phyloP scores from a whole-genome alignment of 192 early-diverging fungal genomes.

The Rhizophagus clarus region DNA sequence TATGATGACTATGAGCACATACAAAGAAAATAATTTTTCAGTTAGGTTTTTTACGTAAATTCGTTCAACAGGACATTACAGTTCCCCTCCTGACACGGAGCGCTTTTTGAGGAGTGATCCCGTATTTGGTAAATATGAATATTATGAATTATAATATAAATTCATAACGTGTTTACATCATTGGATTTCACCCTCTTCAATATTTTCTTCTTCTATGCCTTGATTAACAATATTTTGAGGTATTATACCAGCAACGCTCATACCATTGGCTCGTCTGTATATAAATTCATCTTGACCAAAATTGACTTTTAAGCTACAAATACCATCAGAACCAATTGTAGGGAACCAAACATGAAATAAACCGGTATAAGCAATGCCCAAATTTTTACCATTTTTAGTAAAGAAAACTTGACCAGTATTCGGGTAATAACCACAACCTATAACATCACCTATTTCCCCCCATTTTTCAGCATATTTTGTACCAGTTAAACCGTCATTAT shows the following conservation, averaged over 20 bases:
- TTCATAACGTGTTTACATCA: no score
- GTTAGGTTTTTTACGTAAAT: no score
- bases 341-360: conserved; percentile 45
- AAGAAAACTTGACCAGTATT: conserved; percentile 54
- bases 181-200: no score
- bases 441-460: conserved; percentile 47
- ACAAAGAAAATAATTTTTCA: no score
- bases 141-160: no score
- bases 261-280: conserved; percentile 5
- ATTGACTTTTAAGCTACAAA: conserved; percentile 49
- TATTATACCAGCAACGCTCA: neutral
- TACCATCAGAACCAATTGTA: conserved; percentile 47
- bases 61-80: no score
- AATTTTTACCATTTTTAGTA: conserved; percentile 48
- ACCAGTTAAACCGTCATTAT: conserved; percentile 40
- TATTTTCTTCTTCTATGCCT: no score
- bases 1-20: no score
- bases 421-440: conserved; percentile 56
- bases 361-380: conserved; percentile 43
- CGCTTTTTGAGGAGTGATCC: no score
- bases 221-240: no score
- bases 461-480: conserved; percentile 40
- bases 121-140: no score
- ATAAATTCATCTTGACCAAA: conserved; percentile 34
- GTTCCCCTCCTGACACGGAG: no score